Base-by-base conservation (phyloP, 1,139 yeast species). In the Diutina scorzettiae region DNA sequence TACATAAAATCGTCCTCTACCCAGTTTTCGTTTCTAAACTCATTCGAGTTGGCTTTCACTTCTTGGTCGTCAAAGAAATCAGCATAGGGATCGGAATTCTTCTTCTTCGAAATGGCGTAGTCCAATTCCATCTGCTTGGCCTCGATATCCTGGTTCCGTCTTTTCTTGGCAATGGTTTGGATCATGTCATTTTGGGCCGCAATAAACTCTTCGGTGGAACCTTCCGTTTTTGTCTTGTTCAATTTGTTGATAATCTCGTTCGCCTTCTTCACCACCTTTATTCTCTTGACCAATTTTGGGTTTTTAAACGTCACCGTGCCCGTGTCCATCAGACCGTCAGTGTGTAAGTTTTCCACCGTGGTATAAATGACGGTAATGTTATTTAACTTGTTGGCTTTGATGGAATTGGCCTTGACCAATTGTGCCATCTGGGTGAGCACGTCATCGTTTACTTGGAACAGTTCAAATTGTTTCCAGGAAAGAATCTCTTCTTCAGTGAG, bases 261-360 rank as follows among this genome's bases (percentile, higher is more conserved):
- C 40, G 80, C 79, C 46, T 80, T 70, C 40, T 71, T 71, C 43
- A 69, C 71, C 28, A 85, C 70, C 49, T 68, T 71, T 23, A 77
- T 58, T 47, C 77, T 68, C 48, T 66, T 74, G 27, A 81, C 80
- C 43, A 61, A 60, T 47, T 69, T 68, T 3, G 69, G 69, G 44
- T 79, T 77, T 40, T 71, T 66, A 58, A 83, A 85, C 1, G 85
- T 75, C 4, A 84, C 95, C 40, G 87, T 86, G 4, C 95, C 95
- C n/a, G 73, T 74, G 42, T 76, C 87, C 94, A 83, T 84, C 33
- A 75, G 73, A 4, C 81, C 82, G 44, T 77, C 78, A 48, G 83
- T 81, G 42, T 73, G 71, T 44, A 85, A 63, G 54, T 85, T 85
- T 37, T 71, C 70, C 69, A 86, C 85, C 0, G 93, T 87, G 0